phyloP scores from a whole-genome alignment of 2,329 filamentous ascomycete species.

The Periconia digitata region DNA sequence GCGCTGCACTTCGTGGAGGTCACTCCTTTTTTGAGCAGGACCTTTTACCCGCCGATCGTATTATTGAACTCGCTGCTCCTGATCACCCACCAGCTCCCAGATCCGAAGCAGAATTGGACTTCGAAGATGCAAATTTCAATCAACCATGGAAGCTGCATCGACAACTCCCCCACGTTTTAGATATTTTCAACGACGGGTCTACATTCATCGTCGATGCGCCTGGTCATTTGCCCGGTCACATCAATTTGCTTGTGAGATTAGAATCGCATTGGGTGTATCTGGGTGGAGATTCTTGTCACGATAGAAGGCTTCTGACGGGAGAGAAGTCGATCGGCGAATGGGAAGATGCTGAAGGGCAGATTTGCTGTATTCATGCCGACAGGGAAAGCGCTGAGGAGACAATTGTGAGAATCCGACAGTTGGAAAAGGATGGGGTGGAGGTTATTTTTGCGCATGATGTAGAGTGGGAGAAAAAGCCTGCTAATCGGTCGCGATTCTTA shows the following conservation, averaged over 20 bases:
- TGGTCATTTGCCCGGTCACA: slow-evolving; percentile 56
- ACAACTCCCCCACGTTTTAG: slow-evolving; percentile 49
- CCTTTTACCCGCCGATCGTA: slow-evolving; percentile 45
- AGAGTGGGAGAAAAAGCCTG: slow-evolving; percentile 48
- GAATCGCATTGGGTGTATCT: slow-evolving; percentile 49
- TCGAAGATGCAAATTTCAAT: slow-evolving; percentile 13
- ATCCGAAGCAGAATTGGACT: not conserved
- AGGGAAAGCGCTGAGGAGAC: slow-evolving; percentile 49
- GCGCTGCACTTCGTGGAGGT: slow-evolving; percentile 23
- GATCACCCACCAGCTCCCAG: not conserved
- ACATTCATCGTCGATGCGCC: slow-evolving; percentile 54
- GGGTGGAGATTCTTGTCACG: slow-evolving; percentile 59
- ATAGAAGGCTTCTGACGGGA: slow-evolving; percentile 53
- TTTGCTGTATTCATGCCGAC: slow-evolving; percentile 57
- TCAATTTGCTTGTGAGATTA: slow-evolving; percentile 53
- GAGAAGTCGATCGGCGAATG: slow-evolving; percentile 57
- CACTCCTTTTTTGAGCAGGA: slow-evolving; percentile 49
- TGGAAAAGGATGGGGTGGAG: slow-evolving; percentile 50
- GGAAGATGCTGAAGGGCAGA: slow-evolving; percentile 48
- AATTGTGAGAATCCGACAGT: slow-evolving; percentile 45
- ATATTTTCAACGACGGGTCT: slow-evolving; percentile 53
- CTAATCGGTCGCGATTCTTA: slow-evolving; percentile 32
- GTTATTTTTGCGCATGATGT: slow-evolving; percentile 57
- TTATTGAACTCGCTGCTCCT: slow-evolving; percentile 48
- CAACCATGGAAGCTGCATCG: slow-evolving; percentile 48